Evolutionary conservation across 1,284 basidiomycete genomes (phyloP), one percentile per base, ranked within the genome.

Genomic region (Tausonia pullulans): DNA sequence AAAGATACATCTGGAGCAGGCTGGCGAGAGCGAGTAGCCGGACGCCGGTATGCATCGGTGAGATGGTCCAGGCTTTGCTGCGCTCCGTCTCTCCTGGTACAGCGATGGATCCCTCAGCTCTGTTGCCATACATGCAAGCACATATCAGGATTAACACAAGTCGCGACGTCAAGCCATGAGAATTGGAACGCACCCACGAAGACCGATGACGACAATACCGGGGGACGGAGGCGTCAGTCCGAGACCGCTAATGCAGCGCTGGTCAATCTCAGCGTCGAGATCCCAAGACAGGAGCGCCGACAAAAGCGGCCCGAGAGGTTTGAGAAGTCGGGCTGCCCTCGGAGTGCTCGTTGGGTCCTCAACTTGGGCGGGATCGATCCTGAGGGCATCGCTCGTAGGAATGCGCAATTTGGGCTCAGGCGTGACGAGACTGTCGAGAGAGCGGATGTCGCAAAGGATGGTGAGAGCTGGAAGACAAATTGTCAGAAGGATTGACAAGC

Each of bases 11-110:
- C 49, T 87, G 82, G 3, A 94, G 79, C 9, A 88, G 73, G 3
- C 84, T 79, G 13, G 86, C 76, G 57, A 93, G 82, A 0, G 82
- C 81, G 11, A 92, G 72, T 6, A 87, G 82, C 16, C 86, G 80
- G 5, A 82, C 77, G 0, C 90, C 87, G 0, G 90, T 87, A 2
- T 80, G 80, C 52, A 81, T 76, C 0, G 81, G 76, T 0, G 89
- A 93, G n/a, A 88, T 75, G 52, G 80, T 81, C 88, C 90, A 93
- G 5, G 77, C 71, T 44, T 80, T 79, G 45, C 72, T 72, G 4
- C 80, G 69, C 49, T 74, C 73, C 14, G 74, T 73, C 4, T 58
- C 62, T 41, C 27, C 58, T 56, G 69, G 71, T 8, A 72, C 56
- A 46, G 60, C 60, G 53, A 69, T 66, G 9, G 71, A 61, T 43